phyloP scores from a whole-genome alignment of 1,284 basidiomycete species.

The Neolentinus lepideus region DNA sequence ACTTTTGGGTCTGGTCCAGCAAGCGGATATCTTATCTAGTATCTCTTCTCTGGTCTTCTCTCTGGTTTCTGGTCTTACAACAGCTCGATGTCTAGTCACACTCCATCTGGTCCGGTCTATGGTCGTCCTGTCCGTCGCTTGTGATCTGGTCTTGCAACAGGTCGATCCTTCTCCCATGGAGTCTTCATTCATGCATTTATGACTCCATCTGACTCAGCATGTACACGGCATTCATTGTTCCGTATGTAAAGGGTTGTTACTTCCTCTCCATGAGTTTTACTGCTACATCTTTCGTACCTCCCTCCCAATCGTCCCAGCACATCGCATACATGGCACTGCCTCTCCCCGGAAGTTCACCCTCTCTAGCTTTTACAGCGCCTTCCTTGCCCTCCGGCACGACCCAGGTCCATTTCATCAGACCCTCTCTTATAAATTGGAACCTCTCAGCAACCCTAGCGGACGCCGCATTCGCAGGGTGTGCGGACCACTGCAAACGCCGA shows the following conservation, averaged over 20 bases:
- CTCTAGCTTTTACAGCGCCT: conserved; percentile 6
- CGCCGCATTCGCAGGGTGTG: conserved; percentile 22
- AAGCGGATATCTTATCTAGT: too few relatives aligned
- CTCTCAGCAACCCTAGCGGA: conserved; percentile 23
- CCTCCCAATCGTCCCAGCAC: conserved; percentile 26
- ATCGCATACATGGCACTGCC: conserved; percentile 20
- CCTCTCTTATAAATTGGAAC: conserved; percentile 27
- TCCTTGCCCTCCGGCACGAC: conserved; percentile 15
- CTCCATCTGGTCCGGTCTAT: too few relatives aligned
- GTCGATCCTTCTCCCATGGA: too few relatives aligned
- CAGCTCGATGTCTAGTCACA: too few relatives aligned
- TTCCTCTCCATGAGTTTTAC: background rate
- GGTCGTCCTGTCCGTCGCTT: too few relatives aligned
- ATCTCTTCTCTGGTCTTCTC: too few relatives aligned
- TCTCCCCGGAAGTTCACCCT: conserved; percentile 15
- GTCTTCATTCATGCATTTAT: too few relatives aligned
- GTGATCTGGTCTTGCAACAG: too few relatives aligned
- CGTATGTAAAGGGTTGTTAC: background rate
- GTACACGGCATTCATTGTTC: too few relatives aligned
- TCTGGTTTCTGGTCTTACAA: too few relatives aligned
- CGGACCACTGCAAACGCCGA: conserved; percentile 29
- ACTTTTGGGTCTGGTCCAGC: too few relatives aligned
- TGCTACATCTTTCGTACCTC: conserved; percentile 6
- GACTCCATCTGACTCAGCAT: too few relatives aligned
- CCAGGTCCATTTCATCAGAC: conserved; percentile 22